Conservation (phyloP, 306 rosid species). For the Vigna hirtella region DNA sequence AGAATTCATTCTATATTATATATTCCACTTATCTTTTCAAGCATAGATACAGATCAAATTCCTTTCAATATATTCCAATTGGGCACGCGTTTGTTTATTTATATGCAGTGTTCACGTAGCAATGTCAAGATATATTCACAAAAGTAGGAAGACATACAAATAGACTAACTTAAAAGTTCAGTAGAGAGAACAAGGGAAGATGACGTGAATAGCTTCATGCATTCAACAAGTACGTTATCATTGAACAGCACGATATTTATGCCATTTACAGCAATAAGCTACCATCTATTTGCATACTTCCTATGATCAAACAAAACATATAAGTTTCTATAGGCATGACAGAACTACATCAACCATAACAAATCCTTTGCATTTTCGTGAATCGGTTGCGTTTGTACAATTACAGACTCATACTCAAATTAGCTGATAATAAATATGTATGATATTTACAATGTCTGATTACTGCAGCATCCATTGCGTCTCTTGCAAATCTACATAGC, state of each 20-base stretch:
- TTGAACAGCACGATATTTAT: too few relatives aligned
- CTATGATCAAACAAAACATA: background rate
- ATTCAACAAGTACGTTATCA: too few relatives aligned
- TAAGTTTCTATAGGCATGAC: background rate
- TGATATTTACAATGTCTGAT: slow-evolving; percentile 18
- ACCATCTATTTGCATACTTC: background rate
- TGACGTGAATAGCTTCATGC: background rate
- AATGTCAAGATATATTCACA: too few relatives aligned
- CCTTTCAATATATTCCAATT: too few relatives aligned
- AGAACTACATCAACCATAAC: background rate
- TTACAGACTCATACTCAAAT: slow-evolving; percentile 29
- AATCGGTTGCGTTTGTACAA: slow-evolving; percentile 27
- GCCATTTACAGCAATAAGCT: background rate
- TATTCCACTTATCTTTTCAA: too few relatives aligned
- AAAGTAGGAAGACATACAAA: too few relatives aligned
- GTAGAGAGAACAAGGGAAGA: background rate
- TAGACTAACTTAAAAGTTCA: background rate
- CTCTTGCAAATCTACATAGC: slow-evolving; percentile 26
- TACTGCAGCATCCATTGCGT: slow-evolving; percentile 28
- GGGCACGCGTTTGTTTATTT: too few relatives aligned
- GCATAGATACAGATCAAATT: too few relatives aligned
- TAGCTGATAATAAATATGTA: slow-evolving; percentile 28
- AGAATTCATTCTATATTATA: background rate
- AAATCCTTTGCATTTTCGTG: slow-evolving; percentile 25
- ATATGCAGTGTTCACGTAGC: too few relatives aligned